Evolutionary conservation across 495 filamentous ascomycete species (phyloP), one percentile per base, ranked within the genome.

Genomic region (Tetracladium setigerum): DNA sequence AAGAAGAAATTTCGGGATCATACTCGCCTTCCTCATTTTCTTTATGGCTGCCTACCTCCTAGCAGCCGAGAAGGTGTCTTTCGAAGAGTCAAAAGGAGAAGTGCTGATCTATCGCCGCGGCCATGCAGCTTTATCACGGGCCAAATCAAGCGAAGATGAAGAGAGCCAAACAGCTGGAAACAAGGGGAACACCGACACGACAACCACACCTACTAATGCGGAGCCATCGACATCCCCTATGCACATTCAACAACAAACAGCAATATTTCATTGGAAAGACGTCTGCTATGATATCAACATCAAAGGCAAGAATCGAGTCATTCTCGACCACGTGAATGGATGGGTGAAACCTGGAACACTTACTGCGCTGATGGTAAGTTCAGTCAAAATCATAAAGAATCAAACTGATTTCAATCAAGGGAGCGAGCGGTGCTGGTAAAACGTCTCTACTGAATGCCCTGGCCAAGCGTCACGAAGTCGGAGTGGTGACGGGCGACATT

Each of bases 191-290:
- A 13, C 59, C 61, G 8, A 52, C 50, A 14, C 59, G 66, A 37
- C 50, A 62, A 34, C 62, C 58, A 16, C 7, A 1, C n/a, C 15
- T 2, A 4, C 75, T 64, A 66, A n/a, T 65, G 66, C n/a, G 67
- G 70, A 32, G 60, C 64, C 1, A 60, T 59, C 10, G 62, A 67
- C 44, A n/a, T 7, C 17, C 53, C 58, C 13, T 5, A n/a, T 39
- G 50, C 63, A 58, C 4, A 76, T 80, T 30, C 69, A 69, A 17
- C 15, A 27, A n/a, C 32, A 52, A 19, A 46, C 35, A 52, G 34
- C 61, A n/a, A 64, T 94, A 19, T 82, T 94, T 53, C 89, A 85
- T 0, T 95, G 83, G 80, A 79, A 86, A 53, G 67, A 84, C 49
- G 77, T 95, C 33, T 82, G 79, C 57, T 95, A 92, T 54, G 79